Evolutionary conservation across 768 basidiomycete genomes (phyloP), one percentile per base, ranked within the genome.

Genomic region (Mycena galericulata): DNA sequence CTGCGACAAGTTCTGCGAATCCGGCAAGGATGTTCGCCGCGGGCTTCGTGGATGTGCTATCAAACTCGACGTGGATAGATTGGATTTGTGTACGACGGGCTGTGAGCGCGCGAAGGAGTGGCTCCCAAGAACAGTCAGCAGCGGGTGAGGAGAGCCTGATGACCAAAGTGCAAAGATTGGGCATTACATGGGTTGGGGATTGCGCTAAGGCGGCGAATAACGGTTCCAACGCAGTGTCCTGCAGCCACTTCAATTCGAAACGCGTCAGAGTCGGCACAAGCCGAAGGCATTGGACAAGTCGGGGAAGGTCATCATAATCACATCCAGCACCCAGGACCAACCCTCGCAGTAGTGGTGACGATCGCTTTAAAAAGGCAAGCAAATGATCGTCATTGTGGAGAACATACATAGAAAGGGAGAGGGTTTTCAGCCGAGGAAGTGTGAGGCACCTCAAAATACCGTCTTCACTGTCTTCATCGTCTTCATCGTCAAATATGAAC

Each of bases 361-460:
- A 61, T 24, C 59, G 46, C 34, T 50, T 8, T 36, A 61, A 41
- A 30, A 61, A 49, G 9, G 3, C 6, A 9, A 29, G 3, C 12
- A 61, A 15, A n/a, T 38, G n/a, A n/a, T n/a, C 34, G 22, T 2
- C 1, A 11, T 7, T 7, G 4, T 2, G 0, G 24, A 58, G 20
- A 26, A 1, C 9, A 34, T 0, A 2, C 12, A 58, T 4, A 2
- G 47, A 24, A 18, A 38, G 1, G 59, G 17, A 26, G 27, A 61
- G 46, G 5, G 47, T 50, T 26, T 61, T 24, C 24, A 61, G 47
- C n/a, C n/a, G n/a, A n/a, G n/a, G n/a, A n/a, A n/a, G n/a, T n/a
- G n/a, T n/a, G n/a, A n/a, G n/a, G n/a, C 30, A n/a, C 7, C 1
- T 2, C 4, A 60, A 20, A 27, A 49, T 47, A 10, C 32, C 56